Evolutionary conservation across 2,329 filamentous ascomycete species (phyloP), one percentile per base, ranked within the genome.

Genomic region (Pezicula carpinea): DNA sequence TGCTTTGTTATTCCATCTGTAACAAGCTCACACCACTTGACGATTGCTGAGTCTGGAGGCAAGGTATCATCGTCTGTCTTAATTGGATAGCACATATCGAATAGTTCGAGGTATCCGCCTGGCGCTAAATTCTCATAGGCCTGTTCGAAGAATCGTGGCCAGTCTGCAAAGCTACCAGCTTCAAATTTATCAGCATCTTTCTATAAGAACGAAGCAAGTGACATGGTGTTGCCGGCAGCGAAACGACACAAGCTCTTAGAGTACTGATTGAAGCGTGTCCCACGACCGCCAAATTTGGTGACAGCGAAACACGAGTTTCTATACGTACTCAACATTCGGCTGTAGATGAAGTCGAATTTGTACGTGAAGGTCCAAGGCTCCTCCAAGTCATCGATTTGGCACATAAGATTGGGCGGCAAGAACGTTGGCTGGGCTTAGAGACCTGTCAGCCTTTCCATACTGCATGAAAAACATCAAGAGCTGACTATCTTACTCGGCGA

Each of bases 321-420:
- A n/a, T n/a, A n/a, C n/a, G n/a, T n/a, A n/a, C n/a, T 32, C 29
- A 35, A 6, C 33, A 35, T 35, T n/a, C 33, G 33, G 33, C 33
- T 14, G 17, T 63, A 58, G 33, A 61, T 55, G 31, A 58, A 57
- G 39, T 59, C 57, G 46, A 60, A 58, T 31, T 48, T 44, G 11
- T 48, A 47, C 13, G 45, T 44, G 17, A 54, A 60, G 2, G 49
- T 53, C 55, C 54, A 60, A 1, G 39, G 26, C 1, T 46, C 23
- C 15, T 55, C 54, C 6, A 53, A 74, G 56, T 86, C 82, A 58
- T 85, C 82, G 38, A 85, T 74, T 41, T 82, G 72, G 55, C 85
- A 35, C 8, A 7, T 35, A 6, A 35, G 33, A 35, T 35, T 35
- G 11, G 33, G 33, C 13, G 33, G 33, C 2, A 35, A 14, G n/a